phyloP scores from a whole-genome alignment of 2,329 filamentous ascomycete genomes.

The Rugonectria rugulosa region DNA sequence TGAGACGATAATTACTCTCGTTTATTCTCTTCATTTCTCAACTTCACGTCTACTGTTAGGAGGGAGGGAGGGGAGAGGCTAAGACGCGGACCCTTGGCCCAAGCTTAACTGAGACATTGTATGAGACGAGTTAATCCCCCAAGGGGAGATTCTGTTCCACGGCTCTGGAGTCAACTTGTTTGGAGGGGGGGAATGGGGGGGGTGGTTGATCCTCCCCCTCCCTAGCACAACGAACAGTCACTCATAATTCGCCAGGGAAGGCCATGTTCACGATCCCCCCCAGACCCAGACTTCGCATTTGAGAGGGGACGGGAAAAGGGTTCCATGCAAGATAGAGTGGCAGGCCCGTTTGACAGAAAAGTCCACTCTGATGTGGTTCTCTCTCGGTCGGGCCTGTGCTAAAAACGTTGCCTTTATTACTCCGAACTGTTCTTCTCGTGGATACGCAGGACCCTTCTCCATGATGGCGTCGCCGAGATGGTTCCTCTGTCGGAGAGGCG shows the following conservation, averaged over 20 bases:
- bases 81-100: conserved; percentile 23
- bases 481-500: conserved; percentile 2
- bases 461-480: conserved; percentile 10
- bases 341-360: neutral
- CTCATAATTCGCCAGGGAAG: neutral
- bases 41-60: too few relatives aligned
- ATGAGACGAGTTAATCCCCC: neutral
- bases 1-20: conserved; percentile 19
- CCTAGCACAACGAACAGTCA: neutral
- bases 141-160: too few relatives aligned
- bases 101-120: conserved; percentile 20
- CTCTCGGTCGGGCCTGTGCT: neutral
- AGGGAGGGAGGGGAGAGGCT: too few relatives aligned
- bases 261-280: conserved; percentile 15
- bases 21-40: conserved; percentile 9
- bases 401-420: too few relatives aligned
- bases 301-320: neutral
- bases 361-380: neutral
- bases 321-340: conserved; percentile 38
- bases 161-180: neutral
- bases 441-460: neutral
- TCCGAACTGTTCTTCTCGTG: conserved; percentile 2
- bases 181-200: neutral
- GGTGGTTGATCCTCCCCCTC: neutral
- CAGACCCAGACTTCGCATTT: neutral